Conservation (phyloP, 768 basidiomycete species). For the Rhizopogon sp. region DNA sequence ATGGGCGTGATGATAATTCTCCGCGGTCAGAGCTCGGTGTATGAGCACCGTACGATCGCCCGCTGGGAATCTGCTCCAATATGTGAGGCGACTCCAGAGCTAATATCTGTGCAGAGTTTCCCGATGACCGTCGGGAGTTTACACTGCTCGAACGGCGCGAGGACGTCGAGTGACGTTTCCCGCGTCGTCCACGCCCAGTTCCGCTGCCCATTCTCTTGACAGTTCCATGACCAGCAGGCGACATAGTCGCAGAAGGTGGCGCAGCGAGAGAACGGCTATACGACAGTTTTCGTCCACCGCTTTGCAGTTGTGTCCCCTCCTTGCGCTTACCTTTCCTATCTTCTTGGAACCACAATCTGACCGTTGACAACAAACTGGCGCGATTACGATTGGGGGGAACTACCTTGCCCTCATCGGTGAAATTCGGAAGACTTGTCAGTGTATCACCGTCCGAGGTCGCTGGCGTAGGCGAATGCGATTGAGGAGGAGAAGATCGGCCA, state of each 20-base stretch:
- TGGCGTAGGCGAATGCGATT: slow-evolving; percentile 37
- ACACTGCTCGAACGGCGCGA: slow-evolving; percentile 89
- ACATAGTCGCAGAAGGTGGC: slow-evolving; percentile 20
- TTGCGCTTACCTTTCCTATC: slow-evolving; percentile 86
- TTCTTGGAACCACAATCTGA: slow-evolving; percentile 91
- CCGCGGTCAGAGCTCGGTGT: slow-evolving; percentile 88
- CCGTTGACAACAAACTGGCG: slow-evolving; percentile 78
- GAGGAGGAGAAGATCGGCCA: slow-evolving; percentile 32
- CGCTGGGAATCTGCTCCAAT: slow-evolving; percentile 47
- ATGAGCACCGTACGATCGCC: slow-evolving; percentile 71
- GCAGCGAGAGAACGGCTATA: slow-evolving; percentile 21
- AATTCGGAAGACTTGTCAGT: slow-evolving; percentile 42
- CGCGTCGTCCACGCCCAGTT: slow-evolving; percentile 42
- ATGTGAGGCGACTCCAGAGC: slow-evolving; percentile 54
- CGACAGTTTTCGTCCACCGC: slow-evolving; percentile 15
- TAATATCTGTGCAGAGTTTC: slow-evolving; percentile 40
- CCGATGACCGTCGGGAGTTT: slow-evolving; percentile 74
- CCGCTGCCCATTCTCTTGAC: slow-evolving; percentile 50
- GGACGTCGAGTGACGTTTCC: slow-evolving; percentile 66
- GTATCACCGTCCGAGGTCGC: slow-evolving; percentile 50
- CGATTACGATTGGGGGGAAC: slow-evolving; percentile 49
- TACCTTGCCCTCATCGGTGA: slow-evolving; percentile 28
- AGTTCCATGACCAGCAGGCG: slow-evolving; percentile 28
- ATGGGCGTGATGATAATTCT: slow-evolving; percentile 74
- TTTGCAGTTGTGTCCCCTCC: slow-evolving; percentile 27